Percentiles rank a stretch among this genome's conserved stretches.
These are phyloP conservation scores for Diatrype stigma DNA, from an alignment of 2,329 filamentous ascomycete genomes.

Conservation along the genomic window DNA sequence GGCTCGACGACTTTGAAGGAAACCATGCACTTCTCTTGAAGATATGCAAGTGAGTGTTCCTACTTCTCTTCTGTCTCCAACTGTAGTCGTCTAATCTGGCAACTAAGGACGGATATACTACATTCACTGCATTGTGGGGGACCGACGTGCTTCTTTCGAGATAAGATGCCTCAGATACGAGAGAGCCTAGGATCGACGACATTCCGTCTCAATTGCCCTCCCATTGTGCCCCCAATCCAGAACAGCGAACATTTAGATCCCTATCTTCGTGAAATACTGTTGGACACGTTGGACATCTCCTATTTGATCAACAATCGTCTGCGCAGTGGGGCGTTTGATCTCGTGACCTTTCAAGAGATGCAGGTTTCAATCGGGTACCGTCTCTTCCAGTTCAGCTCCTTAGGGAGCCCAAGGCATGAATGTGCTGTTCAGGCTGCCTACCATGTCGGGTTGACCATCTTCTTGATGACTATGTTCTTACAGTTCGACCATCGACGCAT, in stretches of 20 bases:
- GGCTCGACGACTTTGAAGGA: conserved; percentile 8
- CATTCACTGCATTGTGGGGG: conserved; percentile 7
- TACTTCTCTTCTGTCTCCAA: neutral
- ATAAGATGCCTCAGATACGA: conserved; percentile 3
- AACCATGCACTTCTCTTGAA: conserved; percentile 16
- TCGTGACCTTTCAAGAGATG: conserved; percentile 2
- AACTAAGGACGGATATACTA: conserved; percentile 4
- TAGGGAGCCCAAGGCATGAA: neutral
- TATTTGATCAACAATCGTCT: neutral
- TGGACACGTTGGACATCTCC: neutral
- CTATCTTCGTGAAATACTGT: neutral
- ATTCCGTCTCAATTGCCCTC: neutral
- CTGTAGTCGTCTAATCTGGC: neutral
- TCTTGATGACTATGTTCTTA: conserved; percentile 4
- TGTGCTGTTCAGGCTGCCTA: conserved; percentile 1
- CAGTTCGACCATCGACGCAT: conserved; percentile 1
- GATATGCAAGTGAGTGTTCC: conserved; percentile 19
- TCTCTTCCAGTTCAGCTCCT: conserved; percentile 1
- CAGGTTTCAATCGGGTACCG: conserved; percentile 2
- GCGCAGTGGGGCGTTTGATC: neutral
- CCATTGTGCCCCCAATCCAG: neutral
- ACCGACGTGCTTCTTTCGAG: conserved; percentile 5
- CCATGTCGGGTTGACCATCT: conserved; percentile 4
- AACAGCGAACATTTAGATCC: neutral
- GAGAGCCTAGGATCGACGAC: neutral